These are phyloP conservation scores for Beta lomatogona DNA, from an alignment of 179 eudicot genomes.

Conservation along the genomic window DNA sequence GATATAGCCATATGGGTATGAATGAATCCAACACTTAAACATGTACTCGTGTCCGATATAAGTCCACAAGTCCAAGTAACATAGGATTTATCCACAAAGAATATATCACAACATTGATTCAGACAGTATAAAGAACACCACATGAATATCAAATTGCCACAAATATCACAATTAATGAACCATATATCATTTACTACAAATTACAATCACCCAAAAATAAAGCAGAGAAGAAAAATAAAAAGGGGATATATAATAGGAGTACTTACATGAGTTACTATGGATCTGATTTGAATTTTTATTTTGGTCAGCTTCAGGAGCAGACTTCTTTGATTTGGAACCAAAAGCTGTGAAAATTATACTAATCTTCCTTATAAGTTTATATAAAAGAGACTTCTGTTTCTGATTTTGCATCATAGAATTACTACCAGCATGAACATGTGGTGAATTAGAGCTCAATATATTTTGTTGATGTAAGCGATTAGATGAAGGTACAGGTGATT, in stretches of 20 bases:
- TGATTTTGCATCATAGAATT: slow-evolving; percentile 23
- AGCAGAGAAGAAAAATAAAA: neutral
- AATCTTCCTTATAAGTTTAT: slow-evolving; percentile 35
- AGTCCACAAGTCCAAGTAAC: neutral
- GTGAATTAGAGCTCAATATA: slow-evolving; percentile 9
- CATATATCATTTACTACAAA: neutral
- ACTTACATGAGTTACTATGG: slow-evolving; percentile 32
- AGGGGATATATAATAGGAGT: neutral
- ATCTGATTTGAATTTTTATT: slow-evolving; percentile 17
- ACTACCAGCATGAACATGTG: slow-evolving; percentile 5
- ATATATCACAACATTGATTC: neutral
- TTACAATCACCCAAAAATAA: neutral
- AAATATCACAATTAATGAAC: neutral
- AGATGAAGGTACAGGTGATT: slow-evolving; percentile 18
- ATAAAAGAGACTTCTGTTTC: slow-evolving; percentile 24
- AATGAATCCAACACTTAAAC: neutral
- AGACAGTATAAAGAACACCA: neutral
- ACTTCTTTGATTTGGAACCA: slow-evolving; percentile 29
- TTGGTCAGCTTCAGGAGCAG: slow-evolving; percentile 5
- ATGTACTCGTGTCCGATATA: neutral
- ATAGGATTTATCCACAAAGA: neutral
- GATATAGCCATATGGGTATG: no score
- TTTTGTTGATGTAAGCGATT: slow-evolving; percentile 10
- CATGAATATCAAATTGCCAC: neutral
- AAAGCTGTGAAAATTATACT: slow-evolving; percentile 27